Percentiles rank a stretch among this genome's conserved stretches.
phyloP scores from a whole-genome alignment of 208 protist genomes.

The Blechomonas ayalai region DNA sequence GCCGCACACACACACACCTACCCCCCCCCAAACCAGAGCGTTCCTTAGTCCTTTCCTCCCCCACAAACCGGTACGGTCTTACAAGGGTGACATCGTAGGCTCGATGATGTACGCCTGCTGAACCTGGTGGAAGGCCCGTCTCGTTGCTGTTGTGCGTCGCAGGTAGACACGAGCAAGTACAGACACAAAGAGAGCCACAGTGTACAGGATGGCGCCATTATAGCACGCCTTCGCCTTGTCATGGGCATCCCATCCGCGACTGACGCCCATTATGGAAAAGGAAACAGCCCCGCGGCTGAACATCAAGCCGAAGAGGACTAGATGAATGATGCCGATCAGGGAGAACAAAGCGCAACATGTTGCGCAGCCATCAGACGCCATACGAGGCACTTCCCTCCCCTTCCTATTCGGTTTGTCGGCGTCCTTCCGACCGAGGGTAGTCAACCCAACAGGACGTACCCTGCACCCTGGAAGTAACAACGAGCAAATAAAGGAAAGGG shows the following conservation, averaged over 20 bases:
- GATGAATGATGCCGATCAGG: conserved; percentile 75
- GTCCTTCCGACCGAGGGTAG: not conserved
- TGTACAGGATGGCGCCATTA: conserved; percentile 81
- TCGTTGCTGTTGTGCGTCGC: conserved; percentile 47
- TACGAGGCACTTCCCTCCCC: too few relatives aligned
- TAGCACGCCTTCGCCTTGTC: conserved; percentile 83
- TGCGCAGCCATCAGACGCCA: conserved; percentile 55
- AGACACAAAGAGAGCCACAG: conserved; percentile 63
- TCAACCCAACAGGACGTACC: too few relatives aligned
- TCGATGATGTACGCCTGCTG: too few relatives aligned
- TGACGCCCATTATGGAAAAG: conserved; percentile 61
- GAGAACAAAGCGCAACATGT: conserved; percentile 82
- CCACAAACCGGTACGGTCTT: too few relatives aligned
- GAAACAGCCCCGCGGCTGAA: conserved; percentile 59
- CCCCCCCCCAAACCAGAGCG: too few relatives aligned
- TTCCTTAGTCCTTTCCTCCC: too few relatives aligned
- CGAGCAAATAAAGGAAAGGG: conserved; percentile 11
- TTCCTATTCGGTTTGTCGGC: not conserved
- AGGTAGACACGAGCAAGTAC: conserved; percentile 68
- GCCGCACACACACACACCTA: too few relatives aligned
- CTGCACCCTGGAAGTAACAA: not conserved
- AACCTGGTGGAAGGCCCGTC: conserved; percentile 17
- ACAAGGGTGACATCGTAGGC: too few relatives aligned
- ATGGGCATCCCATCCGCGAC: conserved; percentile 60
- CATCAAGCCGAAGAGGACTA: conserved; percentile 79